Percentiles rank a stretch among this genome's conserved stretches.
phyloP scores from a whole-genome alignment of 2,329 filamentous ascomycete species.

The Penicillium brevicompactum region DNA sequence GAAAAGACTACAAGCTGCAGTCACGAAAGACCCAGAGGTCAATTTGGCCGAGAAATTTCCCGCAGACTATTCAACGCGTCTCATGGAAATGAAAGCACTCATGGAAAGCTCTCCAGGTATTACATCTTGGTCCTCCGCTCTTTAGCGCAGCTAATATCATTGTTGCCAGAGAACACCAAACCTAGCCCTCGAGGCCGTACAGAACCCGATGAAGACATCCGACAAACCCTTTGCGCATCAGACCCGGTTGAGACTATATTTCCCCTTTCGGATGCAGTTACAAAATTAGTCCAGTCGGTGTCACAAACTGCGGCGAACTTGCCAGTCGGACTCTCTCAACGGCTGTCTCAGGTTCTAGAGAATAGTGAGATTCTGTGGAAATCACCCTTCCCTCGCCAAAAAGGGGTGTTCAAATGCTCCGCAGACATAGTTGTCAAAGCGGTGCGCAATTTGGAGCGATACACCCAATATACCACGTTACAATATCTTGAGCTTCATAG shows the following conservation, averaged over 20 bases:
- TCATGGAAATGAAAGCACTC: constrained; percentile 6
- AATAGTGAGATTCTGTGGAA: constrained; percentile 24
- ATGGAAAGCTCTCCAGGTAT: not conserved
- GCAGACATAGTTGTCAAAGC: constrained; percentile 24
- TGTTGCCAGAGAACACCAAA: not conserved
- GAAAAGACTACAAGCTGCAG: constrained; percentile 23
- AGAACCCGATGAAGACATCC: constrained; percentile 3
- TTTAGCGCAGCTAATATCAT: not conserved
- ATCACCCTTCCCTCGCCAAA: constrained; percentile 20
- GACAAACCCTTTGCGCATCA: constrained; percentile 4
- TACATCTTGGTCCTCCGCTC: not conserved
- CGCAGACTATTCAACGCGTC: constrained; percentile 18
- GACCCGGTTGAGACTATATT: constrained; percentile 6
- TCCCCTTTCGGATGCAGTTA: constrained; percentile 3
- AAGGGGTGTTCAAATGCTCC: constrained; percentile 24
- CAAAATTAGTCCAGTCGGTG: not conserved
- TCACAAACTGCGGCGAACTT: not conserved
- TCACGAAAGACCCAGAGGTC: constrained; percentile 24
- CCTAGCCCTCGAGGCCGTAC: not conserved
- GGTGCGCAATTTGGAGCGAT: constrained; percentile 19
- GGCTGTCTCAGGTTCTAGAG: constrained; percentile 16
- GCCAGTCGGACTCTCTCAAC: constrained; percentile 9
- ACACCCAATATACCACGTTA: constrained; percentile 30
- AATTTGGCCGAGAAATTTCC: constrained; percentile 24
- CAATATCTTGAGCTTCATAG: constrained; percentile 24